Percentiles rank a stretch among this genome's conserved stretches.
Conservation (phyloP, 495 filamentous ascomycete genomes). For the Aspergillus campestris region DNA sequence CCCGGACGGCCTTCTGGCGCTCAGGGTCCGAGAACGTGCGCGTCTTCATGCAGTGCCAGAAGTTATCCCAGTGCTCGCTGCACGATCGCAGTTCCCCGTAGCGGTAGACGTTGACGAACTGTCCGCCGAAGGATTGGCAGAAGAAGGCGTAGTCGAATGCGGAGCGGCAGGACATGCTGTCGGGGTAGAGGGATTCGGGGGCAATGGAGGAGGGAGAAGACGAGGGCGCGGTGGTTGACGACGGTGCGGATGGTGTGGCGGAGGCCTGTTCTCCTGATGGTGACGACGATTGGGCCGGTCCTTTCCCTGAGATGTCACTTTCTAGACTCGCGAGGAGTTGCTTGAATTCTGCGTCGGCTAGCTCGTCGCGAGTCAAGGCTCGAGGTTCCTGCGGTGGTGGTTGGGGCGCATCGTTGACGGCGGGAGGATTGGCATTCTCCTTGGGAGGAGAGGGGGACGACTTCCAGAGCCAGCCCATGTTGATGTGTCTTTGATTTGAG, state of each 20-base stretch:
- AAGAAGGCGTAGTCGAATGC: conserved; percentile 93
- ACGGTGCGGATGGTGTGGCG: conserved; percentile 8
- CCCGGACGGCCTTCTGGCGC: conserved; percentile 51
- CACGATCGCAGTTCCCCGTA: conserved; percentile 67
- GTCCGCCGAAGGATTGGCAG: conserved; percentile 86
- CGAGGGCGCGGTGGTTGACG: conserved; percentile 4
- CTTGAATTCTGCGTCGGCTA: conserved; percentile 54
- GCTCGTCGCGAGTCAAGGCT: conserved; percentile 46
- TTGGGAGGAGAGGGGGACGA: conserved; percentile 23
- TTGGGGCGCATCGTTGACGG: conserved; percentile 11
- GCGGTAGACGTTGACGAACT: conserved; percentile 82
- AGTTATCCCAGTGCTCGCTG: conserved; percentile 74
- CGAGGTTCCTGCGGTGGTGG: conserved; percentile 21
- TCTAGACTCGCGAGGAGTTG: conserved; percentile 48
- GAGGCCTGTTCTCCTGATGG: conserved; percentile 4
- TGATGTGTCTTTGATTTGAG: conserved; percentile 1
- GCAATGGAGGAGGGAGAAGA: conserved; percentile 34
- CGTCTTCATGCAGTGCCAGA: conserved; percentile 95
- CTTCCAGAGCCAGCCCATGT: conserved; percentile 47
- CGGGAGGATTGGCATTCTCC: conserved; percentile 10
- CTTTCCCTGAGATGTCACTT: conserved; percentile 12
- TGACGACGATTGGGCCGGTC: conserved; percentile 13
- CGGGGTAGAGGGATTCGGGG: conserved; percentile 60
- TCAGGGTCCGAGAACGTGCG: conserved; percentile 34
- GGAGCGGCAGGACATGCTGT: conserved; percentile 75